phyloP scores from a whole-genome alignment of 805 yeast genomes.

The Wickerhamiella qilinensis region DNA sequence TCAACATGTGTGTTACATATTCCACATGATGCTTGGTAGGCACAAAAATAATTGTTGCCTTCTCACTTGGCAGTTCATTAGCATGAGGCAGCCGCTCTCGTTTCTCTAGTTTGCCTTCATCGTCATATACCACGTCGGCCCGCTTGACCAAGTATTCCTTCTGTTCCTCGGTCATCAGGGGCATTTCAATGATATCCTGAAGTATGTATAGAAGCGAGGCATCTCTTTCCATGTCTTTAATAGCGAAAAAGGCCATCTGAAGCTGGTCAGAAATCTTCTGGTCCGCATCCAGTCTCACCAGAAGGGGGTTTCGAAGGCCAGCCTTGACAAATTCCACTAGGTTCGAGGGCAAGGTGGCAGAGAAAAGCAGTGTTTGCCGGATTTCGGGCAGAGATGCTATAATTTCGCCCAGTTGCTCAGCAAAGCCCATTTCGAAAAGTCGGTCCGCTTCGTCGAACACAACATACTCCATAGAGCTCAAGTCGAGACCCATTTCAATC shows the following conservation, averaged over 20 bases:
- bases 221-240: constrained; percentile 76
- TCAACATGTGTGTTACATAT: constrained; percentile 55
- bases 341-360: constrained; percentile 87
- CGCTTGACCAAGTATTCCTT: constrained; percentile 34
- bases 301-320: constrained; percentile 80
- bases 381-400: constrained; percentile 64
- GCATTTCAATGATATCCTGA: constrained; percentile 73
- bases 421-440: constrained; percentile 88
- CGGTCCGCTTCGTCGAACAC: constrained; percentile 97
- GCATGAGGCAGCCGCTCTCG: constrained; percentile 59
- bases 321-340: constrained; percentile 96
- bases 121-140: constrained; percentile 38
- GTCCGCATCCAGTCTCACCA: constrained; percentile 87
- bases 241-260: constrained; percentile 68
- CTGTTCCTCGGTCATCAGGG: constrained; percentile 61
- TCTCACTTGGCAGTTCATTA: constrained; percentile 64
- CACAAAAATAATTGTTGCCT: constrained; percentile 83
- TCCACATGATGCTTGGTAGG: constrained; percentile 98
- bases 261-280: constrained; percentile 76
- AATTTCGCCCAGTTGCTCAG: constrained; percentile 82
- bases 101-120: constrained; percentile 23
- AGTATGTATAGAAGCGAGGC: constrained; percentile 64
- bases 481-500: constrained; percentile 83
- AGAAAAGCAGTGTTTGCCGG: constrained; percentile 78
- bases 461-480: constrained; percentile 70